These are phyloP conservation scores for Hortiboletus flavorubellus DNA, from an alignment of 768 basidiomycete genomes.

Conservation along the genomic window DNA sequence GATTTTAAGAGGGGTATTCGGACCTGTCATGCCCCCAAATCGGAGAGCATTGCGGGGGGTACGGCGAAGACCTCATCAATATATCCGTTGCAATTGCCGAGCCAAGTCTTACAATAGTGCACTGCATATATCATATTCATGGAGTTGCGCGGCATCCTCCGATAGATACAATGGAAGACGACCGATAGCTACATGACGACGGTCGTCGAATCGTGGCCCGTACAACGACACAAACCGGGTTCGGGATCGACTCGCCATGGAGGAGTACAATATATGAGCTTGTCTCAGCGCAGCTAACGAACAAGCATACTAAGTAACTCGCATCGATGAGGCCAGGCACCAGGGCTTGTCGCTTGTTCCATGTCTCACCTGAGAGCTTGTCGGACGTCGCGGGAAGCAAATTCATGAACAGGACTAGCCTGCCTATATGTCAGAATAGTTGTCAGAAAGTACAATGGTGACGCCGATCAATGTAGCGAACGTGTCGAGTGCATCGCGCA, in stretches of 20 bases:
- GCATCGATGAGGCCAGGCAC: background rate
- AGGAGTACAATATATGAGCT: background rate
- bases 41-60: background rate
- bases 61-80: background rate
- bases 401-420: background rate
- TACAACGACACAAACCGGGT: background rate
- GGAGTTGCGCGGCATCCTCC: constrained; percentile 1
- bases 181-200: background rate
- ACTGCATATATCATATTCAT: constrained; percentile 3
- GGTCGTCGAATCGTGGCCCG: too few species aligned
- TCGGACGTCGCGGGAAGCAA: constrained; percentile 7
- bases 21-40: background rate
- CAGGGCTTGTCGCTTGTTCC: background rate
- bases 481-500: background rate
- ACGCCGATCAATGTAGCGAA: background rate
- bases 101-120: background rate
- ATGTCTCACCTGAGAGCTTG: constrained; percentile 9
- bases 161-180: background rate
- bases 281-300: background rate
- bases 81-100: background rate
- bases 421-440: constrained; percentile 1
- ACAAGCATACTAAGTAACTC: background rate
- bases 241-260: background rate
- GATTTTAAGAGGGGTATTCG: background rate
- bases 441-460: background rate